Evolutionary conservation across 148 eudicot species (phyloP).

Genomic region (Fagopyrum tataricum): DNA sequence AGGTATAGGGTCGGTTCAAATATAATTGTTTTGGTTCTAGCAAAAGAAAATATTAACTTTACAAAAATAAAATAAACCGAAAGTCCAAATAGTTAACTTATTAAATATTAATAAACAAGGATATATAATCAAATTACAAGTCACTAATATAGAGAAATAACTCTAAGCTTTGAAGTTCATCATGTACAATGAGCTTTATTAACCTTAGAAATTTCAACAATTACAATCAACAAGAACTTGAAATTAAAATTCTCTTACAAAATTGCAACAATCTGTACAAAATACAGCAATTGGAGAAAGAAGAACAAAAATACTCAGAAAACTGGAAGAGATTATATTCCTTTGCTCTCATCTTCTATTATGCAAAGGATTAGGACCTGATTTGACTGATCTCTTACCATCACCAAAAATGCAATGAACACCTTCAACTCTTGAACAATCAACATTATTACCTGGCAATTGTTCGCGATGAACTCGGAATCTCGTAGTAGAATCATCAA

Average conservation of each 20-base stretch:
- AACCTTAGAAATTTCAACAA: not conserved
- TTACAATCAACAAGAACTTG: not conserved
- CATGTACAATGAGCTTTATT: no score
- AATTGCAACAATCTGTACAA: not conserved
- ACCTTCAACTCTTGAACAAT: not conserved
- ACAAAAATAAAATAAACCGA: no score
- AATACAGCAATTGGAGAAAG: not conserved
- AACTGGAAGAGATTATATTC: not conserved
- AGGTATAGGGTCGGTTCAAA: no score
- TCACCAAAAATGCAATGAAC: conserved; percentile 10
- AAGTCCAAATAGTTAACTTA: no score
- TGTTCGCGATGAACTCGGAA: not conserved
- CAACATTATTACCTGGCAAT: not conserved
- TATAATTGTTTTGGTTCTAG: no score
- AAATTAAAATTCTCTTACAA: not conserved
- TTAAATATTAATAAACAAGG: no score
- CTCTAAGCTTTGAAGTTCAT: no score
- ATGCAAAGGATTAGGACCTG: conserved; percentile 13
- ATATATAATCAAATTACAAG: no score
- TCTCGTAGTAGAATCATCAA: not conserved
- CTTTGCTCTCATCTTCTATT: not conserved
- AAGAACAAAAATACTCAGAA: not conserved
- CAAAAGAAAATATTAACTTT: no score
- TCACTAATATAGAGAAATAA: no score
- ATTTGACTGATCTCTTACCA: conserved; percentile 8